A percentile compares a stretch with the other conserved stretches of the same genome.
These are phyloP conservation scores for Calycina marina DNA, from an alignment of 2,329 filamentous ascomycete genomes.

Conservation along the genomic window DNA sequence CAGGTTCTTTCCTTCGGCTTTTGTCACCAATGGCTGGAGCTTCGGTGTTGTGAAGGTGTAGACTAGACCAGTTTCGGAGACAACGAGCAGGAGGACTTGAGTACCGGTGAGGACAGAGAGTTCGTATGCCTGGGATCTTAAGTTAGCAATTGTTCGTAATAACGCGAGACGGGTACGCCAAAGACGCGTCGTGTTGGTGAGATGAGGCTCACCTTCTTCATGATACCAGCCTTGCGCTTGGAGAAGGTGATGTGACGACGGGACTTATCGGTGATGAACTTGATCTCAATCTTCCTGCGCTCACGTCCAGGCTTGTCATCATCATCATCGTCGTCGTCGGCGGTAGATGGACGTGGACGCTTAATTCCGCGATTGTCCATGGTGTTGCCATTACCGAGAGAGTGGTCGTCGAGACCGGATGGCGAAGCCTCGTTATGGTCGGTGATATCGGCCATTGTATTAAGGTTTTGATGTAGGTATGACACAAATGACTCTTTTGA, in stretches of 20 bases:
- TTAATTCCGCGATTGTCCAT: slow-evolving; percentile 71
- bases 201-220: slow-evolving; percentile 79
- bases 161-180: slow-evolving; percentile 12
- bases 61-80: slow-evolving; percentile 92
- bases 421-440: slow-evolving; percentile 64
- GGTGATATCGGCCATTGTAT: slow-evolving; percentile 62
- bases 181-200: slow-evolving; percentile 6
- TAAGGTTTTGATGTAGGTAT: slow-evolving; percentile 15
- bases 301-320: slow-evolving; percentile 96
- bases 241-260: slow-evolving; percentile 98
- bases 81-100: slow-evolving; percentile 89
- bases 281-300: slow-evolving; percentile 99
- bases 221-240: slow-evolving; percentile 98
- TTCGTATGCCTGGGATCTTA: slow-evolving; percentile 68
- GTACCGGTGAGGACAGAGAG: slow-evolving; percentile 94
- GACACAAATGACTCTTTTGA: slow-evolving; percentile 24
- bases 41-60: slow-evolving; percentile 99
- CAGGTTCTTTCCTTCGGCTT: slow-evolving; percentile 96
- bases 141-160: slow-evolving; percentile 12
- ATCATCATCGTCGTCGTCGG: slow-evolving; percentile 93
- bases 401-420: slow-evolving; percentile 60
- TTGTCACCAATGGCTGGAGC: slow-evolving; percentile 93
- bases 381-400: slow-evolving; percentile 58
- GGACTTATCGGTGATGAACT: slow-evolving; percentile 99
- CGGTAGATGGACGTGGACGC: slow-evolving; percentile 66